A percentile compares a stretch with the other conserved stretches of the same genome.
phyloP scores from a whole-genome alignment of 2,329 filamentous ascomycete genomes.

The Trichophyton mentagrophytes region DNA sequence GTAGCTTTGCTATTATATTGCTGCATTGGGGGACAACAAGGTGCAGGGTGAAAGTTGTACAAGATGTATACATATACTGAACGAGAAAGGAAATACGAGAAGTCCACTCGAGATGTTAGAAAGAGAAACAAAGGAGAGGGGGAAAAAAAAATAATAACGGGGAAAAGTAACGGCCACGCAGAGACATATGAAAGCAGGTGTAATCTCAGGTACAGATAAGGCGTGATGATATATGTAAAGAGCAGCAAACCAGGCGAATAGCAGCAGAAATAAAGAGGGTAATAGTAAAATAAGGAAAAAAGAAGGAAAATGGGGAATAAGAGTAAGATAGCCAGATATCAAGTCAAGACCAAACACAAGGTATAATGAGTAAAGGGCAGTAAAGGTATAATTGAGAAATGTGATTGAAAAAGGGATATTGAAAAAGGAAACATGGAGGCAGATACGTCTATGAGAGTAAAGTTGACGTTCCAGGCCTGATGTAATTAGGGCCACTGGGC shows the following conservation, averaged over 20 bases:
- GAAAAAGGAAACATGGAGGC: neutral
- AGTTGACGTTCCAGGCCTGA: slow-evolving; percentile 16
- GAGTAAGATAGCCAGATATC: neutral
- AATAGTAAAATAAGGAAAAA: neutral
- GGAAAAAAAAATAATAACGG: neutral
- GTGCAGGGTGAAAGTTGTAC: neutral
- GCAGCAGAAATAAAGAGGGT: too few relatives aligned
- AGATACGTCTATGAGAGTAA: neutral
- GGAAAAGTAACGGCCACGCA: neutral
- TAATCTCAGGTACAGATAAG: neutral
- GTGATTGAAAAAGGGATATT: too few relatives aligned
- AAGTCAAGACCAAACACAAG: neutral
- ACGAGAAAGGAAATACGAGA: neutral
- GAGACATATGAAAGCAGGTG: neutral
- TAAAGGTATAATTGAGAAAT: neutral
- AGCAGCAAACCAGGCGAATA: neutral
- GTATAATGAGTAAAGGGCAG: neutral
- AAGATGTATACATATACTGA: neutral
- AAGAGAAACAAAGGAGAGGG: neutral
- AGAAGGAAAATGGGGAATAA: neutral
- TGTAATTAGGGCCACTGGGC: slow-evolving; percentile 25
- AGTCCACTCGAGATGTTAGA: neutral
- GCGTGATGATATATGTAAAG: neutral
- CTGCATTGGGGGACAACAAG: neutral
- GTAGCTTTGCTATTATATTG: neutral